Percentiles rank a stretch among this genome's conserved stretches.
Conservation (phyloP, 805 yeast genomes). For the Sugiyamaella floridensis region DNA sequence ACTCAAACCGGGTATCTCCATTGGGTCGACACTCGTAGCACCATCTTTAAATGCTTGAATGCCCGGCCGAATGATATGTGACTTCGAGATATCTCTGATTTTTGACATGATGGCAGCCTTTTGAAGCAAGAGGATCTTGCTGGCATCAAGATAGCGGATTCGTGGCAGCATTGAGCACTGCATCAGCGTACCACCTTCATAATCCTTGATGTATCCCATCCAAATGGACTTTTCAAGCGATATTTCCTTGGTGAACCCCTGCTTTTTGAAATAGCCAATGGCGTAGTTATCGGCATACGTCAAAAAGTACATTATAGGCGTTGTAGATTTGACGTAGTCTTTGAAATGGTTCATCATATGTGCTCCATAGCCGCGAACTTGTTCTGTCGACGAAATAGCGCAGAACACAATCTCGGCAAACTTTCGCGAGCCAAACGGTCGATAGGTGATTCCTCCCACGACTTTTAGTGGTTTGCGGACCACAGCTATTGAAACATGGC, state of each 20-base stretch:
- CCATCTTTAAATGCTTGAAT: conserved; percentile 56
- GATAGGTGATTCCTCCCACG: conserved; percentile 94
- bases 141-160: conserved; percentile 81
- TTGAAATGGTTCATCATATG: conserved; percentile 96
- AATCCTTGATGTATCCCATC: conserved; percentile 99
- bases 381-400: conserved; percentile 96
- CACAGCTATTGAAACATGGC: conserved; percentile 93
- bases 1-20: conserved; percentile 75
- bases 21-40: conserved; percentile 52
- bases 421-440: conserved; percentile 83
- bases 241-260: conserved; percentile 94
- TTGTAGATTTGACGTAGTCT: conserved; percentile 86
- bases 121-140: conserved; percentile 77
- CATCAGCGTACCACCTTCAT: conserved; percentile 98
- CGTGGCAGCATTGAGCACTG: conserved; percentile 91
- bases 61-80: conserved; percentile 79
- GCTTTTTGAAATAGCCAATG: conserved; percentile 96
- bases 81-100: conserved; percentile 68
- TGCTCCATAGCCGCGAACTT: conserved; percentile 97
- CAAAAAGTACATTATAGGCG: conserved; percentile 75
- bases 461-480: conserved; percentile 90
- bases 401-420: conserved; percentile 98
- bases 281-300: conserved; percentile 99
- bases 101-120: conserved; percentile 86
- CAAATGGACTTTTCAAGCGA: conserved; percentile 77